Conservation (phyloP, 2,329 filamentous ascomycete species). For the Didymella lethalis region DNA sequence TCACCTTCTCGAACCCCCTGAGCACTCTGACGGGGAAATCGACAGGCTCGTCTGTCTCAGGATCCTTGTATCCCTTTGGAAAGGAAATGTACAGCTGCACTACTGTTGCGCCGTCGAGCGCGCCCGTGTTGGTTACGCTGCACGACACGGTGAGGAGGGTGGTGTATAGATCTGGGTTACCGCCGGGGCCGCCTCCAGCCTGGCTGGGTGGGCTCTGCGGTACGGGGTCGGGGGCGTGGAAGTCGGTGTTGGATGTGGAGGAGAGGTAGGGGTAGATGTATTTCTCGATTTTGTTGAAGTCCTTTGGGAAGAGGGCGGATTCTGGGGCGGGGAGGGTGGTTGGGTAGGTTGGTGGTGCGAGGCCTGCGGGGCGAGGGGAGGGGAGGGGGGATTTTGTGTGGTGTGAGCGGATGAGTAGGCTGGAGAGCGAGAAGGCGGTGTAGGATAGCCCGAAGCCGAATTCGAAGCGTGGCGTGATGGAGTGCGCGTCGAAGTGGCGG, state of each 20-base stretch:
- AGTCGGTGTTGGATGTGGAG: conserved; percentile 58
- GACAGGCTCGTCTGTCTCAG: conserved; percentile 54
- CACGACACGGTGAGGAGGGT: conserved; percentile 61
- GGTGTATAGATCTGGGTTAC: conserved; percentile 72
- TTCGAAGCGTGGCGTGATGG: conserved; percentile 78
- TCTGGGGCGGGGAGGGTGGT: conserved; percentile 62
- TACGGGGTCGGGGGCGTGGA: conserved; percentile 62
- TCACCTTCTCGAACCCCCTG: conserved; percentile 55
- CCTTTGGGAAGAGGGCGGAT: conserved; percentile 67
- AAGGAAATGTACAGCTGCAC: conserved; percentile 65
- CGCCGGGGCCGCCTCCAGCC: conserved; percentile 73
- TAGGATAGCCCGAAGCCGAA: conserved; percentile 90
- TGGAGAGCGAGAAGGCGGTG: conserved; percentile 72
- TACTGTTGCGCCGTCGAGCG: conserved; percentile 60
- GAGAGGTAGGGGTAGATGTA: conserved; percentile 78
- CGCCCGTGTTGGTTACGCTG: conserved; percentile 69
- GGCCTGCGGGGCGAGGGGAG: conserved; percentile 45
- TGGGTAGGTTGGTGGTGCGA: conserved; percentile 58
- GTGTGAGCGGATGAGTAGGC: conserved; percentile 55
- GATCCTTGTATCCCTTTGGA: conserved; percentile 54
- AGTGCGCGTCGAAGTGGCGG: conserved; percentile 81
- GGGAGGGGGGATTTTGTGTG: conserved; percentile 56
- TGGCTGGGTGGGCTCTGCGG: conserved; percentile 63
- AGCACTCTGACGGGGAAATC: conserved; percentile 64
- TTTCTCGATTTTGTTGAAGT: conserved; percentile 68